phyloP scores from a whole-genome alignment of 164 flowering plant genomes.

The Houttuynia cordata region DNA sequence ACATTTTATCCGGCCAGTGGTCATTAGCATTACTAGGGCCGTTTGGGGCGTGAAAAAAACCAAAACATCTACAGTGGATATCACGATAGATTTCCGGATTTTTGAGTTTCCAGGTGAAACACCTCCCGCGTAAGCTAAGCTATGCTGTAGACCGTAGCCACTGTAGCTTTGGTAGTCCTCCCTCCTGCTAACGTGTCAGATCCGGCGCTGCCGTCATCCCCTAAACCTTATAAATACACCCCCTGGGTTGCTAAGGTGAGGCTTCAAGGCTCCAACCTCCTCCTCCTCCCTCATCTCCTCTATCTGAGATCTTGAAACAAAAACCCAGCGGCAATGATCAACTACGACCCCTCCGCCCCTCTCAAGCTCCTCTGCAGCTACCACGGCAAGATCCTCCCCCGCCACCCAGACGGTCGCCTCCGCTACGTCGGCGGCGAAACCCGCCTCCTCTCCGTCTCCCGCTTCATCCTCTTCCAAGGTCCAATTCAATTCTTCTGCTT shows the following conservation, averaged over 20 bases:
- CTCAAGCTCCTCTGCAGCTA: slow-evolving; percentile 77
- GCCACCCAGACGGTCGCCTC: slow-evolving; percentile 80
- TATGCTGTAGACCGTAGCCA: too few relatives aligned
- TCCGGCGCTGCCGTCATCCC: neutral
- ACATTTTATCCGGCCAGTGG: too few relatives aligned
- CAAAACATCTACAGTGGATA: too few relatives aligned
- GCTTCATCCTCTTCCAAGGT: slow-evolving; percentile 56
- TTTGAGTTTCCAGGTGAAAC: too few relatives aligned
- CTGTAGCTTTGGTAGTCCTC: too few relatives aligned
- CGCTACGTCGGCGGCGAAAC: slow-evolving; percentile 88
- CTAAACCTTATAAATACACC: neutral
- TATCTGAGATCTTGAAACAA: too few relatives aligned
- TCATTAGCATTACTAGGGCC: too few relatives aligned
- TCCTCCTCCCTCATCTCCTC: neutral
- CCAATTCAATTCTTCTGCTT: neutral
- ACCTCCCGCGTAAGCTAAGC: too few relatives aligned
- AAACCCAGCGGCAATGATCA: too few relatives aligned
- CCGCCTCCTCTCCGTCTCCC: slow-evolving; percentile 69
- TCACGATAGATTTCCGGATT: too few relatives aligned
- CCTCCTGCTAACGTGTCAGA: too few relatives aligned
- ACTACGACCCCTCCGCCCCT: neutral
- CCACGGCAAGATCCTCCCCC: slow-evolving; percentile 89
- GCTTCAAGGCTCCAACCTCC: neutral
- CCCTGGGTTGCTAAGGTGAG: neutral
- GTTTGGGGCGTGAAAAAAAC: too few relatives aligned